Evolutionary conservation across 2,329 filamentous ascomycete species (phyloP).

Genomic region (Penicillium brevicompactum): DNA sequence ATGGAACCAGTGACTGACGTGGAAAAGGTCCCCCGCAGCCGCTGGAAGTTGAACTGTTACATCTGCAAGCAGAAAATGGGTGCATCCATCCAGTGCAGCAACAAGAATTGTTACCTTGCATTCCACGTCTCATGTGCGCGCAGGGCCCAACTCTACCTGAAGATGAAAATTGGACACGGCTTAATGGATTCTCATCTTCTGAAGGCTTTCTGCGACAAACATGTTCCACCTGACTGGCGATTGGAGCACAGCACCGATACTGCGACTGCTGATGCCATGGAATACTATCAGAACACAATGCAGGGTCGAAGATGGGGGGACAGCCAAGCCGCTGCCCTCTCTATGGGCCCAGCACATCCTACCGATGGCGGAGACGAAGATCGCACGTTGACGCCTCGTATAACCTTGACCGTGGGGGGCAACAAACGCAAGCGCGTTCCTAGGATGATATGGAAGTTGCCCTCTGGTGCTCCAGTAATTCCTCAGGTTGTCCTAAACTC

Average conservation of each 20-base stretch:
- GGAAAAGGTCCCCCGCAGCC: slow-evolving; percentile 91
- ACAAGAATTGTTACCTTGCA: slow-evolving; percentile 94
- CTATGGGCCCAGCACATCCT: slow-evolving; percentile 70
- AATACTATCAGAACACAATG: slow-evolving; percentile 89
- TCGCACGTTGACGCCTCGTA: slow-evolving; percentile 46
- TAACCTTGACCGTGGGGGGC: slow-evolving; percentile 55
- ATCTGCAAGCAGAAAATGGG: slow-evolving; percentile 98
- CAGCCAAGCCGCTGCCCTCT: slow-evolving; percentile 79
- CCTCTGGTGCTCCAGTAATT: slow-evolving; percentile 92
- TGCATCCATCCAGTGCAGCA: slow-evolving; percentile 96
- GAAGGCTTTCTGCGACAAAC: slow-evolving; percentile 95
- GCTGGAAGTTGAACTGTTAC: slow-evolving; percentile 94
- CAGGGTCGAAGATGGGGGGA: slow-evolving; percentile 88
- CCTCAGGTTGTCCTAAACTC: slow-evolving; percentile 84
- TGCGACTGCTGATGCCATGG: slow-evolving; percentile 80
- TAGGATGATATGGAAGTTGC: slow-evolving; percentile 84
- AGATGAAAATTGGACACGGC: slow-evolving; percentile 93
- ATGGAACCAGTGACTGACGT: slow-evolving; percentile 99
- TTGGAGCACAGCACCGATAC: slow-evolving; percentile 80
- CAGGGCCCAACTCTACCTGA: slow-evolving; percentile 81
- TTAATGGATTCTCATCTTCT: slow-evolving; percentile 79
- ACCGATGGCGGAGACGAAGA: slow-evolving; percentile 49
- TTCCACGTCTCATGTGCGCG: slow-evolving; percentile 97
- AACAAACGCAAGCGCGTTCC: slow-evolving; percentile 63
- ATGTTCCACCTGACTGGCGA: slow-evolving; percentile 86